phyloP scores from a whole-genome alignment of 768 basidiomycete genomes.

The Strobilomyces confusus region DNA sequence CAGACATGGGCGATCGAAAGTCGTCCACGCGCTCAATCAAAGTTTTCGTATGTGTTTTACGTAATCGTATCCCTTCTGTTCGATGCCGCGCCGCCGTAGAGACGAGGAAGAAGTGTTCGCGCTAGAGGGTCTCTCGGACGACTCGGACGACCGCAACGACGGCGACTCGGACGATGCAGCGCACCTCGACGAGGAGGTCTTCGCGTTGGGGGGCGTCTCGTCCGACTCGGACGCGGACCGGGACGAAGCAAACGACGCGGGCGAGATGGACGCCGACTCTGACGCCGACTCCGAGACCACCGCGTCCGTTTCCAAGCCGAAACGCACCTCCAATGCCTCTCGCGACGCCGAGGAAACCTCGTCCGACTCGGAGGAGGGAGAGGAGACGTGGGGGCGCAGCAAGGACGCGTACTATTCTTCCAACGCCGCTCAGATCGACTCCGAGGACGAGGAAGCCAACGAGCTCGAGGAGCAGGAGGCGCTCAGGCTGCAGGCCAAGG shows the following conservation, averaged over 20 bases:
- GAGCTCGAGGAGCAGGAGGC: slow-evolving; percentile 89
- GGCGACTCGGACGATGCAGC: slow-evolving; percentile 40
- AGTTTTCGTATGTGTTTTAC: neutral
- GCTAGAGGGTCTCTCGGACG: slow-evolving; percentile 49
- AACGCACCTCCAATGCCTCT: slow-evolving; percentile 5
- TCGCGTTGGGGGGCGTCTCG: slow-evolving; percentile 61
- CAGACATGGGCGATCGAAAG: neutral
- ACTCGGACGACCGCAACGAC: neutral
- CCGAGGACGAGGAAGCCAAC: slow-evolving; percentile 85
- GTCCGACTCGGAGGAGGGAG: slow-evolving; percentile 35
- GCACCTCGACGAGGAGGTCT: slow-evolving; percentile 56
- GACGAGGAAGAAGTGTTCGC: slow-evolving; percentile 81
- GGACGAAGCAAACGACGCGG: slow-evolving; percentile 37
- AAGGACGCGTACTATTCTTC: slow-evolving; percentile 84
- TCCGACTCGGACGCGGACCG: slow-evolving; percentile 25
- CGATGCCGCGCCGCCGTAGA: slow-evolving; percentile 16
- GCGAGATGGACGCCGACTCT: slow-evolving; percentile 22
- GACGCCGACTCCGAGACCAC: neutral
- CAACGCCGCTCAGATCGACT: slow-evolving; percentile 75
- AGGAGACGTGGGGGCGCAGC: slow-evolving; percentile 75
- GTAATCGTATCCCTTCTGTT: neutral
- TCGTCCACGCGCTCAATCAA: neutral
- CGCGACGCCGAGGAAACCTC: slow-evolving; percentile 11
- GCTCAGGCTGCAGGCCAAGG: slow-evolving; percentile 69
- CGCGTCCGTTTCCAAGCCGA: slow-evolving; percentile 10